Conservation (phyloP, 2,329 filamentous ascomycete genomes). For the Remersonia thermophila region DNA sequence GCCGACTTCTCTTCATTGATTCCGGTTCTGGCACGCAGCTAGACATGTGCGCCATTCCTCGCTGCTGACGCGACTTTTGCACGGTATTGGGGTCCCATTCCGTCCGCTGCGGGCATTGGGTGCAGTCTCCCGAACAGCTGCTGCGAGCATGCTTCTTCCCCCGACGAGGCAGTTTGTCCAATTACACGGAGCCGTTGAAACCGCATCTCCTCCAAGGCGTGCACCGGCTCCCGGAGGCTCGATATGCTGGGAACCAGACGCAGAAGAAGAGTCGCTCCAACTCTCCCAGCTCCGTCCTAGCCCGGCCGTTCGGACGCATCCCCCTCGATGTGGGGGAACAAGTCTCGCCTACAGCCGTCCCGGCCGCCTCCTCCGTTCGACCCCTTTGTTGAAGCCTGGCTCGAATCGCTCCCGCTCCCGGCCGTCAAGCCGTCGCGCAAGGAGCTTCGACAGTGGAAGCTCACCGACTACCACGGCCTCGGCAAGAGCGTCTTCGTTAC, state of each 20-base stretch:
- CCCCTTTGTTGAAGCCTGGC: conserved; percentile 12
- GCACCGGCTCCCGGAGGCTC: background rate
- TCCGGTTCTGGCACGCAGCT: conserved; percentile 2
- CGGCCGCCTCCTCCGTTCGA: conserved; percentile 10
- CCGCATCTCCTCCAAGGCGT: background rate
- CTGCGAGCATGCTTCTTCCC: too few relatives aligned
- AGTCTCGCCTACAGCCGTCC: conserved; percentile 5
- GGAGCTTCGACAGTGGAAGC: conserved; percentile 11
- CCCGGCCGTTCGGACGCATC: background rate
- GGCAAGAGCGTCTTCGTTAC: conserved; percentile 9
- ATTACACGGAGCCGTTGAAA: background rate
- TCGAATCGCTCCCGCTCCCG: conserved; percentile 9
- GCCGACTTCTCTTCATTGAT: background rate
- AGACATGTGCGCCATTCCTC: conserved; percentile 2
- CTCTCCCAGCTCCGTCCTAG: conserved; percentile 3
- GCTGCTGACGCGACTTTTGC: conserved; percentile 1
- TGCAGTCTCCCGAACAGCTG: background rate
- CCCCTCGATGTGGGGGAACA: conserved; percentile 6
- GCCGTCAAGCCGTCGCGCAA: conserved; percentile 3
- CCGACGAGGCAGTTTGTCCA: background rate
- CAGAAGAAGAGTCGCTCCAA: conserved; percentile 1
- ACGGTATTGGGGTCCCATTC: conserved; percentile 1
- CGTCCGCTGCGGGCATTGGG: background rate
- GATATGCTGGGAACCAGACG: conserved; percentile 6
- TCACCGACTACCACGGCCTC: conserved; percentile 3